A percentile compares a stretch with the other conserved stretches of the same genome.
These are phyloP conservation scores for Saccharomycopsis schoenii DNA, from an alignment of 805 yeast genomes.

Conservation along the genomic window DNA sequence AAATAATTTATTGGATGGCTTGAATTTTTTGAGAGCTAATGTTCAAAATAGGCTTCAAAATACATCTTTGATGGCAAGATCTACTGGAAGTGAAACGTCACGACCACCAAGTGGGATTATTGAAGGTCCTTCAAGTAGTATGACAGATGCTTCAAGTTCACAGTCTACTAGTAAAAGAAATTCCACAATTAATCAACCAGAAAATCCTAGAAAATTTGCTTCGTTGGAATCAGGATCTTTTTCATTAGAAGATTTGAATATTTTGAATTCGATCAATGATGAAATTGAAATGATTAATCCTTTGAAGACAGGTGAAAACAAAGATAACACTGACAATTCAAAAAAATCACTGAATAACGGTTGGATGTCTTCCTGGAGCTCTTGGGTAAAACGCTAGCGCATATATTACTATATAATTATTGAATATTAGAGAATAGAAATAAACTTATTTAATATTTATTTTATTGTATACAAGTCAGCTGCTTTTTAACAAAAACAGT, in stretches of 20 bases:
- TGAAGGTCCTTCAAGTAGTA: background rate
- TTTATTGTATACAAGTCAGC: too few species aligned
- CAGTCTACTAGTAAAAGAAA: slow-evolving; percentile 3
- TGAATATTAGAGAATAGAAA: background rate
- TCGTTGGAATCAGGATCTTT: slow-evolving; percentile 16
- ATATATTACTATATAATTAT: background rate
- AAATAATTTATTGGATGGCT: slow-evolving; percentile 14
- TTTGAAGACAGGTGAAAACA: slow-evolving; percentile 1
- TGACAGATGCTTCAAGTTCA: background rate
- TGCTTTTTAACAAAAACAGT: too few species aligned
- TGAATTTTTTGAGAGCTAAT: slow-evolving; percentile 12
- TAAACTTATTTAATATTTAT: background rate
- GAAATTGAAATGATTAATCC: slow-evolving; percentile 17
- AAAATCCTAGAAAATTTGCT: slow-evolving; percentile 2
- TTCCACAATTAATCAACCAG: background rate
- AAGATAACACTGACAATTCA: background rate
- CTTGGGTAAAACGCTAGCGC: slow-evolving; percentile 13
- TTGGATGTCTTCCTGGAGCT: slow-evolving; percentile 16
- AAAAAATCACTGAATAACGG: background rate
- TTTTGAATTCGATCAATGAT: slow-evolving; percentile 15
- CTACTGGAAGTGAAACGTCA: background rate
- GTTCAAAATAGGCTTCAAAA: slow-evolving; percentile 14
- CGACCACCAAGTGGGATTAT: background rate
- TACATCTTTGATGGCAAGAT: slow-evolving; percentile 1
- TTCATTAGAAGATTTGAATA: slow-evolving; percentile 16